Evolutionary conservation across 257 asterid genomes (phyloP), one percentile per base, ranked within the genome.

Genomic region (Solanum ossicruentum): DNA sequence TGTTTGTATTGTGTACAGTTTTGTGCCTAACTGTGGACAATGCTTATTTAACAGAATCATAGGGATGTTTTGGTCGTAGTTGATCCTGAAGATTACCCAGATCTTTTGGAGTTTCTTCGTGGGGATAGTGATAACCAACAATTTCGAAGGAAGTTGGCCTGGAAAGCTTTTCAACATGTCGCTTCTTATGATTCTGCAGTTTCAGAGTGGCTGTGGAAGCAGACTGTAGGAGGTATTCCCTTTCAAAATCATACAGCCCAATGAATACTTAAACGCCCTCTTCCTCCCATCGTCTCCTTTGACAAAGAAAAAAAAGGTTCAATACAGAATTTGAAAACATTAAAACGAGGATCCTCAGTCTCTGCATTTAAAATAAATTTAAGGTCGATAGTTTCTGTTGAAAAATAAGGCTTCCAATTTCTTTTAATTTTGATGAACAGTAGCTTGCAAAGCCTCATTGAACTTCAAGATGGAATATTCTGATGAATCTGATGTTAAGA

Each of bases 181-280:
- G 98, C 98, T 90, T 94, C 98, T n/a, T 97, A 95, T 88, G 98
- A 97, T 85, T 92, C 99, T 83, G 99, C 99, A 86, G 98, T 97
- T 88, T 95, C 99, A 49, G 98, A 97, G 83, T 97, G 99, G 98
- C 85, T 96, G 87, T 95, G 98, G 98, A 95, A 95, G 92, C 97
- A 94, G 89, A 92, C 95, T 66, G 92, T 88, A 15, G 96, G 88
- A 91, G 98, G 99, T 95, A 89, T 85, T 77, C 75, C 11, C 75
- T 83, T 61, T 5, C 47, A 52, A 78, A 77, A 23, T 47, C 11
- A 23, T 26, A 51, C 82, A 75, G 82, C 61, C 18, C 61, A 23
- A 23, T 52, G 28, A 52, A 26, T 8, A 26, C 45, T 16, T 36
- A 32, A 52, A 17, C 8, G 26, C 61, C 61, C 63, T 51, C 47